These are phyloP conservation scores for Leccinum subgranulosum DNA, from an alignment of 768 basidiomycete genomes.

Conservation along the genomic window DNA sequence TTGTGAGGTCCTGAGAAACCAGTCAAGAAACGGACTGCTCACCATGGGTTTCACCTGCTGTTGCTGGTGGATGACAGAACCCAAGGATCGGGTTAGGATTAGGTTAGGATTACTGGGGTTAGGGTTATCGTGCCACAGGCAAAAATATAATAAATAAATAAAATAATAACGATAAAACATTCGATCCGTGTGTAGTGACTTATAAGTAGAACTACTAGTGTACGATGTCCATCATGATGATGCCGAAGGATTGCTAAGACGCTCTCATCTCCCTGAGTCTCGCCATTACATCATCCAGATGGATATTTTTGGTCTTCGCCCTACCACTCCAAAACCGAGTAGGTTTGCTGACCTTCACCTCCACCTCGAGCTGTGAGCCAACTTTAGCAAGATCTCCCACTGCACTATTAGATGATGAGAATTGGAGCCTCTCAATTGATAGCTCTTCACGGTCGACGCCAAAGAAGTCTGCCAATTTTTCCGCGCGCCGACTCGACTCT, in stretches of 20 bases:
- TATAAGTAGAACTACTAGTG: not conserved
- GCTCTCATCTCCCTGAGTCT: constrained; percentile 43
- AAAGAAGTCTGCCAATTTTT: constrained; percentile 17
- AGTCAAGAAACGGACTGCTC: constrained; percentile 2
- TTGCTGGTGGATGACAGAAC: constrained; percentile 16
- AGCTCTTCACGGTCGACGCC: constrained; percentile 10
- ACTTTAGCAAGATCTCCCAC: constrained; percentile 4
- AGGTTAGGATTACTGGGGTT: constrained; percentile 17
- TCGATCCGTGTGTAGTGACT: not conserved
- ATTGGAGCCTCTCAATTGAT: not conserved
- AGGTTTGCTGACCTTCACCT: constrained; percentile 38
- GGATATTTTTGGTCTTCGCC: constrained; percentile 29
- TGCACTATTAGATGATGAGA: not conserved
- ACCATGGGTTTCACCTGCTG: constrained; percentile 17
- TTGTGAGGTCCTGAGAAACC: constrained; percentile 2
- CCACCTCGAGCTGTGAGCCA: constrained; percentile 27
- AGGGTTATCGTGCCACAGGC: constrained; percentile 9
- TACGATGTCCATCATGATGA: not conserved
- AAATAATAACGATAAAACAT: not conserved
- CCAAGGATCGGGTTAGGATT: constrained; percentile 35
- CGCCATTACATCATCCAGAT: constrained; percentile 42
- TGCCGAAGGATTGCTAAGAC: not conserved
- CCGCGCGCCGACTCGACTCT: constrained; percentile 7
- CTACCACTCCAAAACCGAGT: constrained; percentile 40
- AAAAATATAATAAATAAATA: not conserved